Base-by-base conservation (phyloP, 805 yeast genomes). In the Torulaspora delbrueckii region DNA sequence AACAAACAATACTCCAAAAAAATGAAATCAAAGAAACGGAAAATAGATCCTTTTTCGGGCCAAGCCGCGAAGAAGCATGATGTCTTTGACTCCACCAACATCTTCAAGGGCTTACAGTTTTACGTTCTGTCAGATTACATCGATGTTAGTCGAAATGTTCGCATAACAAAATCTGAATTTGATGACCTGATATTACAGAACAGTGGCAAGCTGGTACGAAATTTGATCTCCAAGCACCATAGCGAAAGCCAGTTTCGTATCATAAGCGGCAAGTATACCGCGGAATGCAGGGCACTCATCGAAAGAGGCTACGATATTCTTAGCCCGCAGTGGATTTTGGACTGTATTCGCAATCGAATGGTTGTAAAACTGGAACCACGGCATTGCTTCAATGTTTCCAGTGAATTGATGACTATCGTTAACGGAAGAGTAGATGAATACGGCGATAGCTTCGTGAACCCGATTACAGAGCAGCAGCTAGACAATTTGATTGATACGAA, bases 301-400 rank as follows among this genome's bases (percentile, higher is more conserved):
- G 62, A 67, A n/a, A 47, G 62, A 13, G 84, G 84, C 0, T 77
- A 73, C 53, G 86, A 82, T 55, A 69, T 91, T 0, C 58, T 88
- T 6, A 72, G 65, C 42, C 88, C 95, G 0, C 60, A 66, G 25
- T 91, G 96, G 96, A 60, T 87, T 5, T 69, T 79, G 37, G 90
- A 86, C 52, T 80, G 93, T 54, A 40, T 60, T 3, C 19, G 38
- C 8, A 42, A 44, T 33, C 37, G 51, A 1, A 42, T 54, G 2
- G 37, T 79, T 1, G 62, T 86, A 0, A 73, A 72, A 2, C 53
- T 84, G 5, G 95, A 86, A 53, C 84, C 86, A 0, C 57, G 62
- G 16, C 83, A 86, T 55, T 68, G 82, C 31, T 74, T 76, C 22
- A 55, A 53, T 40, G 77, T 74, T 1, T 68, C 71, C 4, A 59